Conservation (phyloP, 768 basidiomycete species). For the Artomyces pyxidatus region DNA sequence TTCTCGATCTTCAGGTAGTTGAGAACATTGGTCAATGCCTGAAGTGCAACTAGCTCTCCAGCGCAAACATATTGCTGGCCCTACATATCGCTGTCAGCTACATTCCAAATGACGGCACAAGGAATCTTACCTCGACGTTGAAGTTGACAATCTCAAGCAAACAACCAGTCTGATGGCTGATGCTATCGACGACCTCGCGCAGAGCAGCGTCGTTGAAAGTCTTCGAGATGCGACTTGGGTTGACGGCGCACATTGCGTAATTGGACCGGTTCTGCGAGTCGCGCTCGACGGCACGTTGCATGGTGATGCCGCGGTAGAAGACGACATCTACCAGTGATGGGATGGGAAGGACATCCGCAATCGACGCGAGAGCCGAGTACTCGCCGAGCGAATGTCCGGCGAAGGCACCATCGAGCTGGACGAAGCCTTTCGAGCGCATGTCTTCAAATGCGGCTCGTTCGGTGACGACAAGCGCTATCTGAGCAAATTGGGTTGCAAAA, state of each 20-base stretch:
- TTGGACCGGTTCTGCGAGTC: slow-evolving; percentile 89
- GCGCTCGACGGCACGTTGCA: slow-evolving; percentile 98
- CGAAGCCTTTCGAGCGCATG: slow-evolving; percentile 92
- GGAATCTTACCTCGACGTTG: slow-evolving; percentile 68
- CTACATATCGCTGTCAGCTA: slow-evolving; percentile 29
- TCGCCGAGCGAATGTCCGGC: slow-evolving; percentile 98
- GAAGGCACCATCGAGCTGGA: slow-evolving; percentile 88
- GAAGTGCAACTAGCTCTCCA: slow-evolving; percentile 88
- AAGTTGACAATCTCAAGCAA: slow-evolving; percentile 98
- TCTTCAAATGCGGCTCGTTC: slow-evolving; percentile 99
- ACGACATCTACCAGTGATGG: slow-evolving; percentile 96
- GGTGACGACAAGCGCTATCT: slow-evolving; percentile 96
- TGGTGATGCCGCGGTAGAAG: slow-evolving; percentile 99
- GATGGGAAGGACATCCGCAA: slow-evolving; percentile 93
- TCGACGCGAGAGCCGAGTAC: slow-evolving; percentile 96
- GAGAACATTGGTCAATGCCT: slow-evolving; percentile 91
- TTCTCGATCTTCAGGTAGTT: slow-evolving; percentile 97
- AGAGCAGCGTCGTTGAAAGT: slow-evolving; percentile 93
- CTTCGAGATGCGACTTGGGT: slow-evolving; percentile 90
- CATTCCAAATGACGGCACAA: background rate
- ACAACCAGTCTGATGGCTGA: slow-evolving; percentile 65
- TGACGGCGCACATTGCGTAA: slow-evolving; percentile 99
- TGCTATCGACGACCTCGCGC: slow-evolving; percentile 93
- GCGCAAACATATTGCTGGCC: slow-evolving; percentile 99
- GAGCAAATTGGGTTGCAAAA: slow-evolving; percentile 97